Percentiles rank a stretch among this genome's conserved stretches.
phyloP scores from a whole-genome alignment of 192 early-diverging fungal genomes.

The Hyaloraphidium curvatum region DNA sequence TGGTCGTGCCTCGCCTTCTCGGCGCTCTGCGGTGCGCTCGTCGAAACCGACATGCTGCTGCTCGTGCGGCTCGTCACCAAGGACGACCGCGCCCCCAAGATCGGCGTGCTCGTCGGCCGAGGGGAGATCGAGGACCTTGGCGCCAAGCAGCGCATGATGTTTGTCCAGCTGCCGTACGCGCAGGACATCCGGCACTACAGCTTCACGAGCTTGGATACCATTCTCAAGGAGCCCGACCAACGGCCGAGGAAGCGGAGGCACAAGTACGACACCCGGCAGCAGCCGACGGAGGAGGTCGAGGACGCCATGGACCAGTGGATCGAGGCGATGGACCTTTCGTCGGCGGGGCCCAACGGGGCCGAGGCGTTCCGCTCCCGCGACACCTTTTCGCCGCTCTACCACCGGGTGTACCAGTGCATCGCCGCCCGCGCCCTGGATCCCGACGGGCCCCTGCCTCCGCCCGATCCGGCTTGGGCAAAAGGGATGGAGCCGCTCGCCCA shows the following conservation, averaged over 20 bases:
- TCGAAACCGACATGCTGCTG: constrained; percentile 1
- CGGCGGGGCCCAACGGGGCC: constrained; percentile 14
- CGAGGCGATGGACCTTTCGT: constrained; percentile 24
- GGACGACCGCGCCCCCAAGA: constrained; percentile 28
- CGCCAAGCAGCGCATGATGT: too few species aligned
- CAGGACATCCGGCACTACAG: constrained; percentile 36
- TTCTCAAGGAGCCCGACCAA: constrained; percentile 9
- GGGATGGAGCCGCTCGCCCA: constrained; percentile 23
- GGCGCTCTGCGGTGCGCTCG: background rate
- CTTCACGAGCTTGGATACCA: constrained; percentile 26
- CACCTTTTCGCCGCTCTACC: constrained; percentile 35
- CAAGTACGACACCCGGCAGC: too few species aligned
- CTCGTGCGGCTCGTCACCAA: constrained; percentile 14
- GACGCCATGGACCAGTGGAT: constrained; percentile 33
- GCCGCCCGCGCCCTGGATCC: constrained; percentile 34
- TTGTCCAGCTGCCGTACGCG: constrained; percentile 32
- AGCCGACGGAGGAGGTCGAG: constrained; percentile 29
- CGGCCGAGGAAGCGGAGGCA: too few species aligned
- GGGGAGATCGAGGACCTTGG: too few species aligned
- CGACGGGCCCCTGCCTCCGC: constrained; percentile 22
- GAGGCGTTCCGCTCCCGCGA: constrained; percentile 30
- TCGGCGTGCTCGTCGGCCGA: constrained; percentile 42
- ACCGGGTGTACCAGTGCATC: constrained; percentile 33
- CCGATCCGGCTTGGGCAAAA: constrained; percentile 18
- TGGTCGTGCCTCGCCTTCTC: background rate